Base-by-base conservation (phyloP, 2,329 filamentous ascomycete species). In the Balansia obtecta region DNA sequence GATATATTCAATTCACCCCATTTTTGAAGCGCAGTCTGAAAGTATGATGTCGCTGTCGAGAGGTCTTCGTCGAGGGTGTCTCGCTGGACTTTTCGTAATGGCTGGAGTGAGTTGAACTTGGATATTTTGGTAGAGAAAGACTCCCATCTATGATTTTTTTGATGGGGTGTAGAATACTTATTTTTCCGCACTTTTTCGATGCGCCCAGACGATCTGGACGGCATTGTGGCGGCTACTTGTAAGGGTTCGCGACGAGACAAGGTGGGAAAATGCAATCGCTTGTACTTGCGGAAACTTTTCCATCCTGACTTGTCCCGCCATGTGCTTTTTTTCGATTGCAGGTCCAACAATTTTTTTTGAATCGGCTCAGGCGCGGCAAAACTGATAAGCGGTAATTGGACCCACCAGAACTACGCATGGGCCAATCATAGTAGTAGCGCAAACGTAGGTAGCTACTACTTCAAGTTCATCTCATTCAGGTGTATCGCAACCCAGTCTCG, bases 1-100 rank as follows among this genome's bases (percentile, higher is more conserved):
- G 91, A 89, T 55, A 96, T 74, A 68, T 97, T 97, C 66, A 95
- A 79, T 60, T 97, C 93, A 50, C 78, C 73, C 93, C 93, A 98
- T 77, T 86, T 87, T 55, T 89, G 82, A 55, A 97, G 72, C 1
- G 88, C 83, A 44, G 82, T 82, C 58, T 83, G 80, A 59, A 98
- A 89, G 68, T 95, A 93, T 18, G 91, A 96, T n/a, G 86, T 86
- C 30, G 82, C 80, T 20, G 83, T 76, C 53, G 83, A 80, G 61
- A 84, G 74, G 66, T 90, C 84, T 72, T 87, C 83, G 62, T 90
- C 85, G 70, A 93, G 82, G 61, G 86, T 83, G 71, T 94, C 80
- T 65, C 85, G 85, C 68, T 89, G 87, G 60, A 94, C 85, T 69
- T 85, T 85, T 67, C 93, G 88, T 58, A 98, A 79, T 44, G 93